A percentile compares a stretch with the other conserved stretches of the same genome.
Evolutionary conservation across 257 asterid genomes (phyloP).

Genomic region (Plantago ovata): DNA sequence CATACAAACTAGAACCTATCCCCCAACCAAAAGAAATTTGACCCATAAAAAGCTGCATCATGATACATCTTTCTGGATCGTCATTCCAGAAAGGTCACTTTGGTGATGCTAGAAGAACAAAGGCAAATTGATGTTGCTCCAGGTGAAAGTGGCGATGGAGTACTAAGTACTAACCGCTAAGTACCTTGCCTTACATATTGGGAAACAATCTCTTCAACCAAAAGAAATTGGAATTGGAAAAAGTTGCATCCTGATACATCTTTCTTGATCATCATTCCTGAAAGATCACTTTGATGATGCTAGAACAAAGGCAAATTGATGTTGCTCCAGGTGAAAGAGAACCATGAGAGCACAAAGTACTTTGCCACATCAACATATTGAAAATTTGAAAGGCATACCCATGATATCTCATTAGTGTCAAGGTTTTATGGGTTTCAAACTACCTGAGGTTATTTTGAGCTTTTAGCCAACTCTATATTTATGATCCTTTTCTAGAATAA

Average conservation of each 20-base stretch:
- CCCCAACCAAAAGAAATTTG: slow-evolving; percentile 6
- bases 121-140: slow-evolving; percentile 35
- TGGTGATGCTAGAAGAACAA: slow-evolving; percentile 22
- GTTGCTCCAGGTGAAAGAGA: slow-evolving; percentile 41
- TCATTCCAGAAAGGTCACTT: slow-evolving; percentile 77
- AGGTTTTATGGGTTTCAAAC: background rate
- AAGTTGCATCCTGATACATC: slow-evolving; percentile 71
- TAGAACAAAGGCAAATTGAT: slow-evolving; percentile 30
- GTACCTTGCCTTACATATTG: no score
- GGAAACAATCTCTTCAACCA: no score
- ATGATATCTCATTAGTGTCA: slow-evolving; percentile 15
- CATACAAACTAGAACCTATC: no score
- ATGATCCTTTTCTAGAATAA: no score
- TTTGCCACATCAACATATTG: slow-evolving; percentile 42
- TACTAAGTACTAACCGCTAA: slow-evolving; percentile 10
- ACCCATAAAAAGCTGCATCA: slow-evolving; percentile 39
- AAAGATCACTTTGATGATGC: slow-evolving; percentile 58
- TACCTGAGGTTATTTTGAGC: background rate
- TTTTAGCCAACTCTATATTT: background rate
- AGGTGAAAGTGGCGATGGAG: slow-evolving; percentile 47
- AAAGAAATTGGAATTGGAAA: slow-evolving; percentile 4
- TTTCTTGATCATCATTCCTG: slow-evolving; percentile 52
- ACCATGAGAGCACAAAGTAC: slow-evolving; percentile 30
- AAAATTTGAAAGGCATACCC: slow-evolving; percentile 19
- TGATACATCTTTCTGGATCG: slow-evolving; percentile 63